Base-by-base conservation (phyloP, 257 asterid species). In the Solanum lycopersicoides region DNA sequence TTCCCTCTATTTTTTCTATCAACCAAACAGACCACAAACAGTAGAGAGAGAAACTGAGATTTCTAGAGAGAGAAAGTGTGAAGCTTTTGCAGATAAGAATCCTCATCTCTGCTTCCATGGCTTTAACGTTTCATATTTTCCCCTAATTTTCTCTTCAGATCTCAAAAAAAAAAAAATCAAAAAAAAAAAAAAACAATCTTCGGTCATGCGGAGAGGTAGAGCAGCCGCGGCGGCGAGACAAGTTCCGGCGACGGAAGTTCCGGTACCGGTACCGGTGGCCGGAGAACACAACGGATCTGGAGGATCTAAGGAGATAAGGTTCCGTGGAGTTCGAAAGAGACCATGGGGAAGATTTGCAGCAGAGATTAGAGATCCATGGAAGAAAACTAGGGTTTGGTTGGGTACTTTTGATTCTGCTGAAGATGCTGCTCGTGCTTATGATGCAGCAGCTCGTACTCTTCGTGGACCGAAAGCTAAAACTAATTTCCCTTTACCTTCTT, bases 321-420 rank as follows among this genome's bases (percentile, higher is more conserved):
- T 89, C 83, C 92, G 98, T 3, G 98, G 98, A 11, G 98, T 94
- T 8, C 88, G 98, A 41, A 94, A 94, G 89, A 91, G 96, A 87
- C 96, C 98, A 6, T 93, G 98, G 96, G 98, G 98, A 3, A 89
- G 92, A 25, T 94, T 91, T 41, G 98, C 96, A 1, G 98, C 98
- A 0, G 98, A 94, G 95, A 94, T 94, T 90, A 91, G 98, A 72
- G 96, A 94, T 92, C 98, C 98, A 3, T 90, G 91, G 92, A 93
- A 94, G 91, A 94, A 94, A 88, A 88, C 94, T 1, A 90, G 98
- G 37, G 96, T 94, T 16, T 94, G 98, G 98, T 92, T 94, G 6
- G 98, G 98, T 23, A 94, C 98, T 63, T 94, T 94, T 53, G 96
- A 94, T 88, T 94, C 96, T 16, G 98, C 98, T 4, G 96, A 93